Base-by-base conservation (phyloP, 192 early-diverging fungal genomes). In the Glomus cerebriforme region DNA sequence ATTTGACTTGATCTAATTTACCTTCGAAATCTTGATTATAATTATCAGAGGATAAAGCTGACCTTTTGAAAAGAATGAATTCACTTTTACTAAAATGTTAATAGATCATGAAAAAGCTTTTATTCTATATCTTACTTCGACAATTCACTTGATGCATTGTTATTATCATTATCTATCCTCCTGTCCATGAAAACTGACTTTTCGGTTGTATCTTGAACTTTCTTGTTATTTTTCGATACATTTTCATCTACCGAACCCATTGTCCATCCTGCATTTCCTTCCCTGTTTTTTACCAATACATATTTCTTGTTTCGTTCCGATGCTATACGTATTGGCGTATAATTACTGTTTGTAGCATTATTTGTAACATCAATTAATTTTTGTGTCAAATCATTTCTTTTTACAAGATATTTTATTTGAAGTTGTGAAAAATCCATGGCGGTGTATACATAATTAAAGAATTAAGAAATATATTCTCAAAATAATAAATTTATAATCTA, bases 351-450 rank as follows among this genome's bases (percentile, higher is more conserved):
- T 64, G 83, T 82, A 5, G 80, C 59, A 39, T 82, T 83, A 63
- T 89, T 91, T 12, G 74, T 39, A 47, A 87, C 86, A 10, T 84
- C 78, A 47, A 86, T 82, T 37, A 83, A 59, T 73, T 92, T 90
- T 79, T 98, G 94, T 3, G 94, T 99, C 65, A 98, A 86, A 35
- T 87, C 88, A 81, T 97, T 97, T 31, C 98, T 83, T 49, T 91
- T 90, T 22, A 95, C 90, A 19, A 99, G 86, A 24, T 93, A 85
- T 26, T 93, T 82, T 77, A 99, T 97, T 79, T 99, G 98, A 60
- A 93, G 84, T 62, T 92, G 88, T 67, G 94, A 96, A 83, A 99
- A 99, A 76, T 99, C 96, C 60, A 93, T 78, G 0, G 95, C 88
- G 1, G 88, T 95, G 12, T 87, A 84, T n/a, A 59, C 8, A 65